phyloP scores from a whole-genome alignment of 495 filamentous ascomycete species.

The Hypomontagnella monticulosa region DNA sequence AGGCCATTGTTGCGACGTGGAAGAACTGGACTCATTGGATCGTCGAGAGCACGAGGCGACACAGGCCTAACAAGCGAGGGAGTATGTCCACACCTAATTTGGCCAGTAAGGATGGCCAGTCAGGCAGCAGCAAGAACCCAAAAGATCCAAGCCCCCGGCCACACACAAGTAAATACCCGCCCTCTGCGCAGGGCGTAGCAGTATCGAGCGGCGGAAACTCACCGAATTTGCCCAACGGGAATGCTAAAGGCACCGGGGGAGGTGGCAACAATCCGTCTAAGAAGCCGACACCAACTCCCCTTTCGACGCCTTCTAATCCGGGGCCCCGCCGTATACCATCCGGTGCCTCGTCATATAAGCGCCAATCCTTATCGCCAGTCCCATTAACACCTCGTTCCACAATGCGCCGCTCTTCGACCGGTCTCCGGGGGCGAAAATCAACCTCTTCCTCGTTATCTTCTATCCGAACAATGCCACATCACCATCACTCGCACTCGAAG shows the following conservation, averaged over 20 bases:
- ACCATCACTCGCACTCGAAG: conserved; percentile 92
- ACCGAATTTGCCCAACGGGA: conserved; percentile 39
- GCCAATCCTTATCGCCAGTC: conserved; percentile 87
- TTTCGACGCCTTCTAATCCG: conserved; percentile 54
- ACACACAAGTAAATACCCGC: conserved; percentile 63
- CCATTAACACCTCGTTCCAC: conserved; percentile 89
- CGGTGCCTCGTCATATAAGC: conserved; percentile 68
- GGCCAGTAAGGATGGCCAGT: conserved; percentile 52
- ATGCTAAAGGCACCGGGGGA: conserved; percentile 4
- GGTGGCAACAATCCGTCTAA: conserved; percentile 20
- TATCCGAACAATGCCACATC: conserved; percentile 90
- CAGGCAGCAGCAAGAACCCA: conserved; percentile 46
- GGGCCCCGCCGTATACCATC: conserved; percentile 59
- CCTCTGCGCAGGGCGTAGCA: conserved; percentile 23
- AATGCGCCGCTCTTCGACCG: conserved; percentile 74
- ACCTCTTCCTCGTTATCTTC: conserved; percentile 96
- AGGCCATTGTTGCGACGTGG: conserved; percentile 71
- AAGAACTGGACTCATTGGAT: conserved; percentile 72
- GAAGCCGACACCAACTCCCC: conserved; percentile 40
- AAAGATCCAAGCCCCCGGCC: conserved; percentile 62
- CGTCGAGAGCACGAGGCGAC: conserved; percentile 57
- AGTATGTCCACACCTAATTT: conserved; percentile 66
- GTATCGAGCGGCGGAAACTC: conserved; percentile 32
- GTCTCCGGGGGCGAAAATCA: conserved; percentile 90
- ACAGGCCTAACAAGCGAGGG: conserved; percentile 56